Evolutionary conservation across 1,284 basidiomycete genomes (phyloP), one percentile per base, ranked within the genome.

Genomic region (Porodaedalea pini): DNA sequence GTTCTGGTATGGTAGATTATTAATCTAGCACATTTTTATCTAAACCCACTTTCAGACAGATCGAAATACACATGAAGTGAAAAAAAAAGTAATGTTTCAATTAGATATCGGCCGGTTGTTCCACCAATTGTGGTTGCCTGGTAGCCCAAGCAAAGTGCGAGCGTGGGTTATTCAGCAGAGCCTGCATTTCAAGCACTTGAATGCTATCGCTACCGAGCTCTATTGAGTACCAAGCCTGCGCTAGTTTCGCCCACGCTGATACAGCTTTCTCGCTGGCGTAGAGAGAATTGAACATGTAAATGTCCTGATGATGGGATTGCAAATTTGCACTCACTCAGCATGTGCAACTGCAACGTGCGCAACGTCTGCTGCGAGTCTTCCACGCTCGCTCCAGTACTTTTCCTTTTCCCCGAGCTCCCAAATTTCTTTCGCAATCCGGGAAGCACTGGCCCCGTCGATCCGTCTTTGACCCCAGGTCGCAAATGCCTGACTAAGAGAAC

Each of bases 321-420:
- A 54, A 27, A 47, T 29, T 5, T 32, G 31, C 1, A 67, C 81
- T 70, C 64, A 85, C 83, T 85, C 82, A 6, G 74, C 77, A 71
- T 85, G 82, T 5, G 82, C 73, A 17, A 79, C 79, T 7, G 82
- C 81, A 32, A 86, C 75, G 70, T 73, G 77, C 13, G 73, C 74
- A 5, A 78, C 80, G 64, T 86, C 83, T 36, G 80, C 80, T 7
- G 83, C 83, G 3, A 86, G 71, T 61, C 76, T 72, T 8, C 83
- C 83, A 32, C 83, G 72, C 68, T 83, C 82, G 64, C 82, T 83
- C 73, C 75, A 78, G 61, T 86, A 85, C 0, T 80, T 81, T 69
- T 85, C 83, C 60, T 79, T 73, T 32, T 79, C 77, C 29, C 78
- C 81, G 3, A 83, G 57, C 10, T 67, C 57, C 83, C 83, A 86